phyloP scores from a whole-genome alignment of 306 rosid species.

The Purshia tridentata region DNA sequence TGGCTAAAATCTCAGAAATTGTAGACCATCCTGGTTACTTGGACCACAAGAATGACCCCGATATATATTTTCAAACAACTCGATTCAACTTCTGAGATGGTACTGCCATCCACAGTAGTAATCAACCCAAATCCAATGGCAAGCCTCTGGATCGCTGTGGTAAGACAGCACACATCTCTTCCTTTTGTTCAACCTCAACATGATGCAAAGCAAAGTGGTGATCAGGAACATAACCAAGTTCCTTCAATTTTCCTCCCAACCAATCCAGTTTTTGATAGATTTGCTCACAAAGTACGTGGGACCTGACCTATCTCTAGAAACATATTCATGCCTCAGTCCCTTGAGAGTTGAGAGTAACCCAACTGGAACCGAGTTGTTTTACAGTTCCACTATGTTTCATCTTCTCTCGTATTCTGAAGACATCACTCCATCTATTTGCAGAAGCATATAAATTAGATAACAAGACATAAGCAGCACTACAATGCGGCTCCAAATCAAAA shows the following conservation, averaged over 20 bases:
- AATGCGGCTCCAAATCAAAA: slow-evolving; percentile 53
- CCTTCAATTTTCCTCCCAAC: slow-evolving; percentile 64
- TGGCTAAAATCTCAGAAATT: too few species aligned
- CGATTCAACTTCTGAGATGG: neutral
- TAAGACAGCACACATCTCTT: slow-evolving; percentile 62
- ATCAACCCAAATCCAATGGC: slow-evolving; percentile 70
- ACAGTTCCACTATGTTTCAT: slow-evolving; percentile 61
- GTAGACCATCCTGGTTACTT: too few species aligned
- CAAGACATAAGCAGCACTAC: slow-evolving; percentile 66
- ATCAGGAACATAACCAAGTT: slow-evolving; percentile 70
- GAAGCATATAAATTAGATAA: slow-evolving; percentile 78
- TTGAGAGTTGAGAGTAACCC: slow-evolving; percentile 44
- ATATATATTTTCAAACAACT: too few species aligned
- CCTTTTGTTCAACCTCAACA: slow-evolving; percentile 67
- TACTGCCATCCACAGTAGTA: slow-evolving; percentile 59
- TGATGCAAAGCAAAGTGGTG: slow-evolving; percentile 61
- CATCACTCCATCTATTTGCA: slow-evolving; percentile 68
- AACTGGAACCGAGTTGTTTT: slow-evolving; percentile 82
- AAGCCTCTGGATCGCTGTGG: slow-evolving; percentile 79
- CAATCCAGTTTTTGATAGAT: slow-evolving; percentile 57
- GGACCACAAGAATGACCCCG: too few species aligned
- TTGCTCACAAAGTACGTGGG: slow-evolving; percentile 50
- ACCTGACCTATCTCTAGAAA: slow-evolving; percentile 63
- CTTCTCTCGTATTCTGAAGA: slow-evolving; percentile 47
- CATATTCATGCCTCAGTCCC: slow-evolving; percentile 53